Conservation (phyloP, 1,139 yeast genomes). For the Debaryomyces coudertii region DNA sequence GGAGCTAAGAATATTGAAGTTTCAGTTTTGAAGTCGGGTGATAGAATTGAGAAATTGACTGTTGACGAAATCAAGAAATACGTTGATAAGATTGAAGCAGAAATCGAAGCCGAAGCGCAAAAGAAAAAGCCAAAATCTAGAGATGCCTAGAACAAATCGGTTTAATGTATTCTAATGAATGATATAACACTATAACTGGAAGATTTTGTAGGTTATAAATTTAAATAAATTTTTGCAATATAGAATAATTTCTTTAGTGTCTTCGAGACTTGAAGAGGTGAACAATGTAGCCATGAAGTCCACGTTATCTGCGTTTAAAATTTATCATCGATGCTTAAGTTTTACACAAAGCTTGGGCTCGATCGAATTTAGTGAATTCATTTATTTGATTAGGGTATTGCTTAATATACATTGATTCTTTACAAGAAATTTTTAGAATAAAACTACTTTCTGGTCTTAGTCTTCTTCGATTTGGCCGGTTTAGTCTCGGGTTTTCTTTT, state of each 20-base stretch:
- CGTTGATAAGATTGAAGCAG: slow-evolving; percentile 78
- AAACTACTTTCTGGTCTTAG: slow-evolving; percentile 19
- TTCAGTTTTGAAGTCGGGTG: slow-evolving; percentile 78
- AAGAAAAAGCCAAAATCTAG: slow-evolving; percentile 66
- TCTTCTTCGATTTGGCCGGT: slow-evolving; percentile 23
- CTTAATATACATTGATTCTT: slow-evolving; percentile 2
- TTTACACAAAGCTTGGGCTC: neutral
- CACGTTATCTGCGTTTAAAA: neutral
- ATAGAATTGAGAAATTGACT: slow-evolving; percentile 54
- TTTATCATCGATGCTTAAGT: neutral
- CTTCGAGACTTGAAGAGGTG: neutral
- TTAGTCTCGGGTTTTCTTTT: slow-evolving; percentile 30
- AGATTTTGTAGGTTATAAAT: slow-evolving; percentile 5
- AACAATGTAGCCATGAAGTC: neutral
- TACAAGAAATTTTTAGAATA: neutral
- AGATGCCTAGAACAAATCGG: slow-evolving; percentile 17
- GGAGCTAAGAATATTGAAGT: slow-evolving; percentile 97
- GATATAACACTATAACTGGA: neutral
- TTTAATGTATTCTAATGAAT: slow-evolving; percentile 5
- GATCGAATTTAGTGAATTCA: slow-evolving; percentile 4
- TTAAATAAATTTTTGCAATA: neutral
- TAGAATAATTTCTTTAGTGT: neutral
- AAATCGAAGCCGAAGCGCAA: slow-evolving; percentile 88
- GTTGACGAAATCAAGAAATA: slow-evolving; percentile 67
- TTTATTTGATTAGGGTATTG: neutral